Base-by-base conservation (phyloP, 768 basidiomycete species). In the Chiua virens region DNA sequence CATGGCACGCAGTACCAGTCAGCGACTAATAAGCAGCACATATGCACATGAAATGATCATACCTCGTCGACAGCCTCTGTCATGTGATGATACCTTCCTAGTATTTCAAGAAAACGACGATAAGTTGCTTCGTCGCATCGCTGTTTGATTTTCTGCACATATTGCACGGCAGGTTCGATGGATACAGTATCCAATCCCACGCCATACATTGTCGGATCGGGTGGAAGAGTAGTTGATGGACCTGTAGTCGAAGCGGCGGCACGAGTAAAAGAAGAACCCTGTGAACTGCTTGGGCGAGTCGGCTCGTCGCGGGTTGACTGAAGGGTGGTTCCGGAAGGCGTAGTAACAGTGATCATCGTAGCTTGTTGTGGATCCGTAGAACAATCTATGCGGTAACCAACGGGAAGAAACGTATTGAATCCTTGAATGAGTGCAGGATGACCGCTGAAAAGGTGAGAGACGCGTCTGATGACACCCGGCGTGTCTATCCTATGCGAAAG, bases 351-450 rank as follows among this genome's bases (percentile, higher is more conserved):
- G 62, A 91, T 89, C 58, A 78, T 75, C 30, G 81, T 78, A 30
- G 78, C 71, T 50, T 86, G 80, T n/a, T 79, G 74, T n/a, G 79
- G 71, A 59, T 89, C 85, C 28, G 73, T 73, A 14, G 79, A 79
- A 58, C 85, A 87, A 58, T 96, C 92, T 67, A 99, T 98, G 42
- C 90, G 86, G 65, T 98, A 99, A 15, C 96, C 96, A 20, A 82
- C 79, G 4, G 96, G 96, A 11, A 99, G 80, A 72, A 98, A 99
- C 1, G 94, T 97, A 72, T 98, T 98, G 79, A 99, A 99, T 10
- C 95, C 95, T 69, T 96, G 92, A 41, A 99, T 98, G 54, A 99
- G 87, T 6, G 75, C 66, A 0, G 92, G 91, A 62, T 97, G 92
- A 2, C 91, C 92, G 49, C 85, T 82, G 74, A 99, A 98, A 22